Evolutionary conservation across 768 basidiomycete genomes (phyloP).

Genomic region (Amanita phalloides): DNA sequence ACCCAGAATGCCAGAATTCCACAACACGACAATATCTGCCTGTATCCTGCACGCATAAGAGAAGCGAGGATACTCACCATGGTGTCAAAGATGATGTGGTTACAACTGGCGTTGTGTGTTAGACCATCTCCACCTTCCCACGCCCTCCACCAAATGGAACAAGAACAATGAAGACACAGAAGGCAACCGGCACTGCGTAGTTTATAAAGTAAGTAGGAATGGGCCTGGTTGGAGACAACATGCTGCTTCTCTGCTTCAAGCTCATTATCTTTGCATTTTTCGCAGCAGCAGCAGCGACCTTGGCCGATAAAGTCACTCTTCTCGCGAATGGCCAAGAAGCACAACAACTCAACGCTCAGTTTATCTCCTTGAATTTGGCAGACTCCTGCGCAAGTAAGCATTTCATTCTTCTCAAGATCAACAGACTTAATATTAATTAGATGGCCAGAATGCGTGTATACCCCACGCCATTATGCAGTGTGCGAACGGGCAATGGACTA

Average conservation of each 20-base stretch:
- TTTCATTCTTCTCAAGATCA: not conserved
- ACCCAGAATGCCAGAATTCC: slow-evolving; percentile 11
- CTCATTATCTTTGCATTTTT: slow-evolving; percentile 12
- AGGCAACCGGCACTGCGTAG: not conserved
- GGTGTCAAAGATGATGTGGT: slow-evolving; percentile 28
- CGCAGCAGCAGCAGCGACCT: slow-evolving; percentile 9
- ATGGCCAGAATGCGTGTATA: slow-evolving; percentile 35
- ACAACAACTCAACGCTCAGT: slow-evolving; percentile 39
- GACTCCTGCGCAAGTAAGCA: slow-evolving; percentile 36
- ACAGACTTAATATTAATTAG: slow-evolving; percentile 12
- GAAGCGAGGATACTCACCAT: slow-evolving; percentile 25
- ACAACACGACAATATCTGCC: not conserved
- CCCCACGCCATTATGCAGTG: slow-evolving; percentile 28
- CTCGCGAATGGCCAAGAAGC: slow-evolving; percentile 38
- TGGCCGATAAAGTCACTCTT: slow-evolving; percentile 29
- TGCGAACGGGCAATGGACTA: slow-evolving; percentile 27
- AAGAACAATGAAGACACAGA: not conserved
- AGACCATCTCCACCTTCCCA: slow-evolving; percentile 16
- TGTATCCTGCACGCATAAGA: not conserved
- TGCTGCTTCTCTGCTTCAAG: not conserved
- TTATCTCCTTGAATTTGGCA: slow-evolving; percentile 23
- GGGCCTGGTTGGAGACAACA: not conserved
- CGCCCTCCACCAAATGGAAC: slow-evolving; percentile 16
- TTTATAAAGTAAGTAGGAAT: not conserved
- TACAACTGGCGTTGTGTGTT: slow-evolving; percentile 14